phyloP scores from a whole-genome alignment of 345 rosid species.

The Luvunga scandens region DNA sequence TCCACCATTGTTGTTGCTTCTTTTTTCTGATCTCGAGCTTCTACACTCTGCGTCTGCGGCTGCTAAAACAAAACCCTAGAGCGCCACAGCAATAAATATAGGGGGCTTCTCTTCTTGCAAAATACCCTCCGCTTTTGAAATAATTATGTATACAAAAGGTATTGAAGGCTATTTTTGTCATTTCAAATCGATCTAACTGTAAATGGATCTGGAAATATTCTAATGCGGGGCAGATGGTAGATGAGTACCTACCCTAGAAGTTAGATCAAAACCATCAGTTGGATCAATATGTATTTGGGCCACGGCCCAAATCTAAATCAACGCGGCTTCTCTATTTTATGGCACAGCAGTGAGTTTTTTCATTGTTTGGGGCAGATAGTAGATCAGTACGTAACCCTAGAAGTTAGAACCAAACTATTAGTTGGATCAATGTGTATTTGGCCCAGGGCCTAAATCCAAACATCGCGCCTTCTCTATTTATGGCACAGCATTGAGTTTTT shows the following conservation, averaged over 20 bases:
- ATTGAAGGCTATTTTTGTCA: neutral
- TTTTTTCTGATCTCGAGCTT: neutral
- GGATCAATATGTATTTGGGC: neutral
- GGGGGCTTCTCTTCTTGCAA: neutral
- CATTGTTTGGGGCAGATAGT: neutral
- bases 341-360: neutral
- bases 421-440: neutral
- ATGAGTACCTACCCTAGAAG: too few relatives aligned
- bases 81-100: constrained; percentile 2
- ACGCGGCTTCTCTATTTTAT: neutral
- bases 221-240: neutral
- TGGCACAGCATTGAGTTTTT: neutral
- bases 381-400: too few relatives aligned
- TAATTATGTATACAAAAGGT: neutral
- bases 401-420: too few relatives aligned
- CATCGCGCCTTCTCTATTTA: neutral
- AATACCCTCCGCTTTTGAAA: neutral
- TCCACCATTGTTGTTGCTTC: constrained; percentile 39
- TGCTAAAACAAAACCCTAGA: constrained; percentile 18
- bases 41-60: constrained; percentile 3
- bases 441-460: neutral
- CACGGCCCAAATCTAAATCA: neutral
- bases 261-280: neutral
- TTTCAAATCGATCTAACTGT: too few relatives aligned
- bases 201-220: neutral